Percentiles rank a stretch among this genome's conserved stretches.
These are phyloP conservation scores for Penicillium robsamsonii DNA, from an alignment of 495 filamentous ascomycete species.

Conservation along the genomic window DNA sequence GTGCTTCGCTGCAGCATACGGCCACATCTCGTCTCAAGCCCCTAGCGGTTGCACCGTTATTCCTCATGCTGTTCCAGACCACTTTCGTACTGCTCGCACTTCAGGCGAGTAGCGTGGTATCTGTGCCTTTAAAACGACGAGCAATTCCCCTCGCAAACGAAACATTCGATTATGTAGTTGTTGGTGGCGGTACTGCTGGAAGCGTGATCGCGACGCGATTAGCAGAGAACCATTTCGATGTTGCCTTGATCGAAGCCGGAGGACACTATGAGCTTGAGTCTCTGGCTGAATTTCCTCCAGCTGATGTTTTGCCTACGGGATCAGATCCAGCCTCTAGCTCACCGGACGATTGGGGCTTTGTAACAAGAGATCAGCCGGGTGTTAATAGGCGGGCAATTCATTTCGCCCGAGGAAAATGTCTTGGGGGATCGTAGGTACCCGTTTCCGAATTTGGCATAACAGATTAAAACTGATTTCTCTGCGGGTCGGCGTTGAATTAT, in stretches of 20 bases:
- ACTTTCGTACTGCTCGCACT: slow-evolving; percentile 7
- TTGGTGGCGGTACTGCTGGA: slow-evolving; percentile 58
- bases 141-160: slow-evolving; percentile 9
- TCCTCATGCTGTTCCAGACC: slow-evolving; percentile 7
- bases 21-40: not conserved
- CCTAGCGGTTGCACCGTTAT: not conserved
- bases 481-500: slow-evolving; percentile 46
- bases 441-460: not conserved
- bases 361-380: slow-evolving; percentile 38
- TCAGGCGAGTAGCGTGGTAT: not conserved
- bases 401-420: slow-evolving; percentile 37
- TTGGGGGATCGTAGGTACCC: slow-evolving; percentile 33
- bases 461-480: not conserved
- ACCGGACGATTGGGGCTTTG: slow-evolving; percentile 51
- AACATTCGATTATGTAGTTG: slow-evolving; percentile 51
- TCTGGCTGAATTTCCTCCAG: slow-evolving; percentile 31
- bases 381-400: slow-evolving; percentile 36
- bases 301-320: slow-evolving; percentile 27
- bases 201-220: slow-evolving; percentile 49
- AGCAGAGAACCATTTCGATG: slow-evolving; percentile 32
- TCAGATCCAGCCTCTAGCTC: slow-evolving; percentile 29
- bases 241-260: slow-evolving; percentile 59
- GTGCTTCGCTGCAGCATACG: not conserved
- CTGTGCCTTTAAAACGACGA: not conserved
- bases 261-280: slow-evolving; percentile 51